phyloP scores from a whole-genome alignment of 2,329 filamentous ascomycete species.

The Metarhizium guizhouense region DNA sequence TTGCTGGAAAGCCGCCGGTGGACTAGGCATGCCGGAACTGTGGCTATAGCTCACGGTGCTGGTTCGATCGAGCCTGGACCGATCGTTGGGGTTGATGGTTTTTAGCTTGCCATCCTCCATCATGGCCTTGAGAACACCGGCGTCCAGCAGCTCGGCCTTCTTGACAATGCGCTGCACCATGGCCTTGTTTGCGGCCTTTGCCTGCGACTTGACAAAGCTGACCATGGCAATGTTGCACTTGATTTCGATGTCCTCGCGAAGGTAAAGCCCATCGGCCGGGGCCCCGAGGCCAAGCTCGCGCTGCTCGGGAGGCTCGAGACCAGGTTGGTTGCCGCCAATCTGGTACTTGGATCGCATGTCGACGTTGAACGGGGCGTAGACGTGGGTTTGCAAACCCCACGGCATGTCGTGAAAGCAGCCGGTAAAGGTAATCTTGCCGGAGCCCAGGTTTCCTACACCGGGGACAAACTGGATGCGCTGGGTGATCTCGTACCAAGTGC shows the following conservation, averaged over 20 bases:
- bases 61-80: conserved; percentile 22
- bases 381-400: conserved; percentile 63
- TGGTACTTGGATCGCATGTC: conserved; percentile 61
- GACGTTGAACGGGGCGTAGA: conserved; percentile 58
- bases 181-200: conserved; percentile 56
- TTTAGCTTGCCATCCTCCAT: conserved; percentile 55
- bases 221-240: conserved; percentile 58
- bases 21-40: conserved; percentile 1
- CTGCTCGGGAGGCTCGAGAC: conserved; percentile 50
- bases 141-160: conserved; percentile 60
- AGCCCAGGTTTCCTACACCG: conserved; percentile 55
- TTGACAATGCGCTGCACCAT: conserved; percentile 62
- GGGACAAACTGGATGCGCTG: conserved; percentile 61
- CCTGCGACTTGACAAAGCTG: conserved; percentile 56
- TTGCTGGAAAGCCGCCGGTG: not conserved
- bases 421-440: conserved; percentile 58
- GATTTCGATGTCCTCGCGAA: conserved; percentile 64
- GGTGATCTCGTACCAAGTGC: conserved; percentile 65
- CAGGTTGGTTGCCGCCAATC: conserved; percentile 60
- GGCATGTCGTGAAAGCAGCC: conserved; percentile 66
- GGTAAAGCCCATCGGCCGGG: conserved; percentile 56
- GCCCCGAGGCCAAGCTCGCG: conserved; percentile 55
- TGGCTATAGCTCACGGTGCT: not conserved
- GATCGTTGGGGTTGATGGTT: conserved; percentile 47
- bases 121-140: conserved; percentile 58